Evolutionary conservation across 768 basidiomycete genomes (phyloP).

Genomic region (Trametes gibbosa): DNA sequence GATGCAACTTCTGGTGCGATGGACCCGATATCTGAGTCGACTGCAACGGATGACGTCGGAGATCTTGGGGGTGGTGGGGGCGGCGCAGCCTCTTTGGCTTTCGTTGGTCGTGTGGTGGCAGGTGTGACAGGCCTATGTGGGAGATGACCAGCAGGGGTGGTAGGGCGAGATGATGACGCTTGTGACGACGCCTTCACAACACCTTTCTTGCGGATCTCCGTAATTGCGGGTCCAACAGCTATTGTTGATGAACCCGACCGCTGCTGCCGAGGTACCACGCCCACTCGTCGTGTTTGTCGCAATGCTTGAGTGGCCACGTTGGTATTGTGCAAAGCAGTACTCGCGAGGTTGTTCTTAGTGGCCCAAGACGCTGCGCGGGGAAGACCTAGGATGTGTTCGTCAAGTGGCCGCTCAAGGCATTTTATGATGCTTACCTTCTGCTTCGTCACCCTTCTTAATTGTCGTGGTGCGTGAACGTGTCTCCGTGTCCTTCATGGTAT

Average conservation of each 20-base stretch:
- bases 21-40: conserved; percentile 49
- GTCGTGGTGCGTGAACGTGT: conserved; percentile 51
- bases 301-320: conserved; percentile 16
- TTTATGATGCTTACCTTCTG: conserved; percentile 40
- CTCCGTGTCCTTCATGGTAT: conserved; percentile 89
- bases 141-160: conserved; percentile 44
- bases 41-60: conserved; percentile 46
- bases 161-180: conserved; percentile 54
- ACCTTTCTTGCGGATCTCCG: conserved; percentile 31
- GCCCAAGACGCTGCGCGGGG: conserved; percentile 57
- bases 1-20: conserved; percentile 43
- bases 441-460: conserved; percentile 59
- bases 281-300: conserved; percentile 23
- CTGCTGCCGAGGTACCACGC: conserved; percentile 42
- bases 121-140: conserved; percentile 46
- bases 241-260: conserved; percentile 37
- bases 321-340: conserved; percentile 29
- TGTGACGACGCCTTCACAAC: conserved; percentile 46
- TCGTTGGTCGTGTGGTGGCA: conserved; percentile 39
- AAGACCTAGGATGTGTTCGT: conserved; percentile 39
- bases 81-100: conserved; percentile 37
- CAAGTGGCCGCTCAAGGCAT: neutral
- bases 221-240: conserved; percentile 19
- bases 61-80: conserved; percentile 37
- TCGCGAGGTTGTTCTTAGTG: conserved; percentile 27